Percentiles rank a stretch among this genome's conserved stretches.
Conservation (phyloP, 2,329 filamentous ascomycete genomes). For the Chaetothyriales sp. region DNA sequence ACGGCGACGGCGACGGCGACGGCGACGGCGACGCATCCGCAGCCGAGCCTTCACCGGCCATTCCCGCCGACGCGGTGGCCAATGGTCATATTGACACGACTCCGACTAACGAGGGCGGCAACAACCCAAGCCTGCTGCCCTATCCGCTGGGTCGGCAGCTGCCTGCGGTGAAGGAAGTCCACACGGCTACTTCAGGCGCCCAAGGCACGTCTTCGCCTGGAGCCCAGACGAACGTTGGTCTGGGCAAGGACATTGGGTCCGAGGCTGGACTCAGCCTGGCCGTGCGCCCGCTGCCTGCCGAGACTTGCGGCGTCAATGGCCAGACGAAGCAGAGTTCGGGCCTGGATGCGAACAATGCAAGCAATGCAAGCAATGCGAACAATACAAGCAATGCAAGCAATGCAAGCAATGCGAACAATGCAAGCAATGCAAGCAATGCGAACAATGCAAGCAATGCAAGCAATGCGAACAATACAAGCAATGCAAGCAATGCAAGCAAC, state of each 20-base stretch:
- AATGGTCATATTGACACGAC: neutral
- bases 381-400: too few relatives aligned
- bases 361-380: constrained; percentile 1
- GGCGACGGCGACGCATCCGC: neutral
- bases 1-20: too few relatives aligned
- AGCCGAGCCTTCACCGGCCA: neutral
- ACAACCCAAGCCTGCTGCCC: neutral
- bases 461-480: too few relatives aligned
- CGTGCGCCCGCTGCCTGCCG: neutral
- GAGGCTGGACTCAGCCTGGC: neutral
- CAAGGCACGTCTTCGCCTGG: neutral
- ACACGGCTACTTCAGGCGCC: constrained; percentile 10
- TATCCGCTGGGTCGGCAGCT: constrained; percentile 15
- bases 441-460: too few relatives aligned
- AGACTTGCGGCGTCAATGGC: neutral
- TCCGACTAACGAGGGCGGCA: neutral
- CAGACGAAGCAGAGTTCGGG: neutral
- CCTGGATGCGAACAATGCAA: neutral
- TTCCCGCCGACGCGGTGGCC: neutral
- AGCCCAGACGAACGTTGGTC: neutral
- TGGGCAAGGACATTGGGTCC: neutral
- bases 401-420: too few relatives aligned
- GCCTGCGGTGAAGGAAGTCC: constrained; percentile 21
- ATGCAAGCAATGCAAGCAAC: too few relatives aligned
- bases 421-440: too few relatives aligned